These are phyloP conservation scores for Trametes gibbosa DNA, from an alignment of 768 basidiomycete species.

Conservation along the genomic window DNA sequence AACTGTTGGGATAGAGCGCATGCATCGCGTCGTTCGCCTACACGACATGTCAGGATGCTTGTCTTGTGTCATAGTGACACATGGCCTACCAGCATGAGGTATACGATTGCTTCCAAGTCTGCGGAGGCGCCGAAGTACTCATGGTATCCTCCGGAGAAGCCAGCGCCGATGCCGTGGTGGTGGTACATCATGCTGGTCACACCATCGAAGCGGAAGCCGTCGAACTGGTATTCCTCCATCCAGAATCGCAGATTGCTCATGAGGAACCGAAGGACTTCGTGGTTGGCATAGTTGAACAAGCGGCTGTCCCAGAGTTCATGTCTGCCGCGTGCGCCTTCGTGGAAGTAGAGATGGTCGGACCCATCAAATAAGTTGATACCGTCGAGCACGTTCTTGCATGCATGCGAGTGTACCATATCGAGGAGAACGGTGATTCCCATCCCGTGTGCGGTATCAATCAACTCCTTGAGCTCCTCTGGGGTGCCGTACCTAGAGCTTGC, in stretches of 20 bases:
- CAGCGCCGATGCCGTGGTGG: slow-evolving; percentile 96
- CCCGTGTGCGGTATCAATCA: slow-evolving; percentile 92
- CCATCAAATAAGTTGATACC: slow-evolving; percentile 96
- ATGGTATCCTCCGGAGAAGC: slow-evolving; percentile 97
- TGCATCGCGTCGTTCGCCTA: slow-evolving; percentile 94
- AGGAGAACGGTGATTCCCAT: slow-evolving; percentile 92
- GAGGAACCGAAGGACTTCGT: slow-evolving; percentile 94
- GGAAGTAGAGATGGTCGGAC: slow-evolving; percentile 97
- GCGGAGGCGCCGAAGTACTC: slow-evolving; percentile 91
- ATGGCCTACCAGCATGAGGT: slow-evolving; percentile 88
- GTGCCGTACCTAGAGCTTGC: slow-evolving; percentile 94
- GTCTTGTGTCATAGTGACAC: neutral
- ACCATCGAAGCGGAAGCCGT: slow-evolving; percentile 98
- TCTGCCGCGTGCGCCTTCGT: slow-evolving; percentile 83
- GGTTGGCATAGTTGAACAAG: slow-evolving; percentile 92
- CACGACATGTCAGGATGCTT: neutral
- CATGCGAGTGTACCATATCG: slow-evolving; percentile 97
- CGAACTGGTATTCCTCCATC: slow-evolving; percentile 93
- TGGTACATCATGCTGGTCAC: slow-evolving; percentile 99
- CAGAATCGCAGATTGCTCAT: slow-evolving; percentile 94
- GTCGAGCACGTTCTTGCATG: slow-evolving; percentile 95
- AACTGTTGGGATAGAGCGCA: slow-evolving; percentile 68
- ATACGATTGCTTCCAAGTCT: slow-evolving; percentile 88
- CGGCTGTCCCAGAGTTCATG: slow-evolving; percentile 99
- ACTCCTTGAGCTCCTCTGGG: slow-evolving; percentile 93